phyloP scores from a whole-genome alignment of 805 yeast genomes.

The Wickerhamomyces bisporus region DNA sequence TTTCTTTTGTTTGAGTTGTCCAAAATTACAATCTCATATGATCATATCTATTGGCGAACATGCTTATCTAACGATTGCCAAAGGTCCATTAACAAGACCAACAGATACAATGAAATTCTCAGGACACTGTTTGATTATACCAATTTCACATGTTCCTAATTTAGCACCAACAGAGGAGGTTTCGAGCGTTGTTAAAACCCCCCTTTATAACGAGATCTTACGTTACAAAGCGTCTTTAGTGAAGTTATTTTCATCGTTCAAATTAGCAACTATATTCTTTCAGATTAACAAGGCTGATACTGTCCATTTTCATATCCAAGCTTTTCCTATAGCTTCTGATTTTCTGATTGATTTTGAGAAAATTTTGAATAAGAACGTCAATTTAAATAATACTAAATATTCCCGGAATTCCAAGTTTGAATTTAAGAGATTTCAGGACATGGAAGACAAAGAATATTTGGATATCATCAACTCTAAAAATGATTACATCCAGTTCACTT shows the following conservation, averaged over 20 bases:
- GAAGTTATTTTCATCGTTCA: conserved; percentile 38
- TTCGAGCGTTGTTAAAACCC: conserved; percentile 22
- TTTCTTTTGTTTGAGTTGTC: conserved; percentile 80
- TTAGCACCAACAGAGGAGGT: conserved; percentile 22
- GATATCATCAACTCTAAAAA: conserved; percentile 23
- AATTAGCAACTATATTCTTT: conserved; percentile 53
- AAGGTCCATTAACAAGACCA: conserved; percentile 73
- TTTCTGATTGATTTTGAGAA: conserved; percentile 38
- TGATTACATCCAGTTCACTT: conserved; percentile 27
- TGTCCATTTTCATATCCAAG: conserved; percentile 73
- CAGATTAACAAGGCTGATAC: conserved; percentile 62
- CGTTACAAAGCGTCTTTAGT: conserved; percentile 44
- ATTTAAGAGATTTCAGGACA: conserved; percentile 31
- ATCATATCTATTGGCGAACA: conserved; percentile 66
- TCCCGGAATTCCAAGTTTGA: conserved; percentile 37
- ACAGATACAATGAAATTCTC: conserved; percentile 48
- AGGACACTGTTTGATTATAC: conserved; percentile 79
- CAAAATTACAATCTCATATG: conserved; percentile 74
- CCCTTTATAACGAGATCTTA: conserved; percentile 39
- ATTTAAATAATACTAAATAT: conserved; percentile 44
- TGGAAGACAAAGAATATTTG: conserved; percentile 23
- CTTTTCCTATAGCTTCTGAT: conserved; percentile 59
- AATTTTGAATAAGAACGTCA: conserved; percentile 39
- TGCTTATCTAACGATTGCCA: conserved; percentile 71
- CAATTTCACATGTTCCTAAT: conserved; percentile 67